Conservation (phyloP, 2,329 filamentous ascomycete species). For the Lasiodiplodia hormozganensis region DNA sequence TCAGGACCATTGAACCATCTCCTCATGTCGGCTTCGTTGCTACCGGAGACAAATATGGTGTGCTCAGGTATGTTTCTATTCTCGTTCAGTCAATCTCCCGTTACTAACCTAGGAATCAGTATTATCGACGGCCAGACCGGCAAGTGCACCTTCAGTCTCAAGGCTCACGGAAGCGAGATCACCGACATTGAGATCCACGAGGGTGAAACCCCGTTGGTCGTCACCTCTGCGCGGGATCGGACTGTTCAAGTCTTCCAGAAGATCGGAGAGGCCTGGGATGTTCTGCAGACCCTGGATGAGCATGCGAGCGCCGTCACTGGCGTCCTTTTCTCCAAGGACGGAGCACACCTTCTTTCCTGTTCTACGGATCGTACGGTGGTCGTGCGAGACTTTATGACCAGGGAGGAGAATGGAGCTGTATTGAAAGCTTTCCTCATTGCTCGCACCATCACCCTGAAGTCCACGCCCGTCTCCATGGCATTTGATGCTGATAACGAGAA, state of each 20-base stretch:
- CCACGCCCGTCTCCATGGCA: constrained; percentile 85
- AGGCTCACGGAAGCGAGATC: constrained; percentile 86
- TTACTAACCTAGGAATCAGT: constrained; percentile 44
- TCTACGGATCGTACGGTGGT: constrained; percentile 89
- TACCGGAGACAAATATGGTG: constrained; percentile 86
- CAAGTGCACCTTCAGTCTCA: constrained; percentile 71
- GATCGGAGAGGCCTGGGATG: constrained; percentile 66
- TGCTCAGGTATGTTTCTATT: constrained; percentile 62
- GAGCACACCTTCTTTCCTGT: constrained; percentile 77
- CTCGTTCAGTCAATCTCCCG: background rate
- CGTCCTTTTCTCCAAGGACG: constrained; percentile 76
- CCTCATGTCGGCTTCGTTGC: constrained; percentile 71
- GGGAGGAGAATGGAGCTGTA: constrained; percentile 65
- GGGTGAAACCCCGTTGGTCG: constrained; percentile 70
- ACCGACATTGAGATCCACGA: constrained; percentile 79
- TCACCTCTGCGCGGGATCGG: constrained; percentile 84
- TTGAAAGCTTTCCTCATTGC: constrained; percentile 78
- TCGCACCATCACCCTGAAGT: constrained; percentile 80
- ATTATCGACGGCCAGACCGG: constrained; percentile 70
- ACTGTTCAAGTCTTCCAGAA: constrained; percentile 88
- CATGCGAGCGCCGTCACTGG: constrained; percentile 86
- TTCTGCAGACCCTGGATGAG: constrained; percentile 91
- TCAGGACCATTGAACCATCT: constrained; percentile 66
- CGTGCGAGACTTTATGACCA: constrained; percentile 77
- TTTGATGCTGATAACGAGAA: constrained; percentile 68